phyloP scores from a whole-genome alignment of 192 early-diverging fungal genomes.

The Coemansia sp. region DNA sequence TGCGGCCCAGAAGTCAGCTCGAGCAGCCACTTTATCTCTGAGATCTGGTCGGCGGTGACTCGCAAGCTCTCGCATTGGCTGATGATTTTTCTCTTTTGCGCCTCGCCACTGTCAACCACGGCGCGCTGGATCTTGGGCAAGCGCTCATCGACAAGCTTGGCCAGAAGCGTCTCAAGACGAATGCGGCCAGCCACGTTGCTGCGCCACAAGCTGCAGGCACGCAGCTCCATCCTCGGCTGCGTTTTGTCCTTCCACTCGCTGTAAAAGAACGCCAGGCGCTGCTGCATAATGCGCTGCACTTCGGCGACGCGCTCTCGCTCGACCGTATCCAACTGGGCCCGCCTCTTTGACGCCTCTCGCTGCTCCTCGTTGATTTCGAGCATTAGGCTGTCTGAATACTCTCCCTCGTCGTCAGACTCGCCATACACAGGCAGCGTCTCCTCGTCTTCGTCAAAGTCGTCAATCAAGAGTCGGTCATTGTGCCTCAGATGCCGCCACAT shows the following conservation, averaged over 20 bases:
- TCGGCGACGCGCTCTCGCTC: conserved; percentile 18
- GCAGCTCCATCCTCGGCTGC: conserved; percentile 15
- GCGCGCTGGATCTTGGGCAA: conserved; percentile 20
- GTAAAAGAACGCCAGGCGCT: conserved; percentile 16
- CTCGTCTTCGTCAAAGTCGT: conserved; percentile 8
- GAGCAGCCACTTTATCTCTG: conserved; percentile 26
- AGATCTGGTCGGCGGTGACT: conserved; percentile 23
- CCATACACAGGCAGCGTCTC: conserved; percentile 52
- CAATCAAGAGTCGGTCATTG: not conserved
- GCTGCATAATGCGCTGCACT: conserved; percentile 9
- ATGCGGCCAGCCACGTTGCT: not conserved
- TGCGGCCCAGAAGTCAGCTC: conserved; percentile 19
- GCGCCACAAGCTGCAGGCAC: conserved; percentile 19
- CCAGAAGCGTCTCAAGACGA: conserved; percentile 5
- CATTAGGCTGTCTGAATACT: conserved; percentile 21
- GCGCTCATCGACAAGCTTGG: conserved; percentile 14
- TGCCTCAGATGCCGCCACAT: conserved; percentile 6
- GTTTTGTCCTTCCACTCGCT: conserved; percentile 20
- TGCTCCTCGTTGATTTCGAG: conserved; percentile 33
- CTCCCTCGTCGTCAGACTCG: conserved; percentile 34
- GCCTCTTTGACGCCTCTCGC: not conserved
- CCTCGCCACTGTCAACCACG: conserved; percentile 29
- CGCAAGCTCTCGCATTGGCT: conserved; percentile 22
- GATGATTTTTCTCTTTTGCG: not conserved
- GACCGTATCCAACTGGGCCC: not conserved